A percentile compares a stretch with the other conserved stretches of the same genome.
phyloP scores from a whole-genome alignment of 805 yeast species.

The Pichia paraexigua region DNA sequence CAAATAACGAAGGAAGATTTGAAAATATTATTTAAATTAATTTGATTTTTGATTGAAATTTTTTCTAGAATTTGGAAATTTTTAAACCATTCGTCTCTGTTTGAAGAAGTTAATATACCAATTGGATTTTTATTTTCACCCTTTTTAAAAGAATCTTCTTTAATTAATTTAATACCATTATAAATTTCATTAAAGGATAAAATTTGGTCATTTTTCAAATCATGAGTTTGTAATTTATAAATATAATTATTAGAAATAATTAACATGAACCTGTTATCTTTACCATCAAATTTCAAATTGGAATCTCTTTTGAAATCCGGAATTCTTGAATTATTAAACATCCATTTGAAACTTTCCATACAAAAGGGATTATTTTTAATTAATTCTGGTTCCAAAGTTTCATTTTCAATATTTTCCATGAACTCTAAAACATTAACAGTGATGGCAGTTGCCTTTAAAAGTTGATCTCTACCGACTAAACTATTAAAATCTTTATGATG shows the following conservation, averaged over 20 bases:
- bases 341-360: slow-evolving; percentile 84
- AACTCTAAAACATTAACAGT: slow-evolving; percentile 62
- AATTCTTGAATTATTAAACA: slow-evolving; percentile 85
- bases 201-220: slow-evolving; percentile 31
- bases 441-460: slow-evolving; percentile 69
- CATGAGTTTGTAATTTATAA: slow-evolving; percentile 66
- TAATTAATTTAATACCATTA: slow-evolving; percentile 52
- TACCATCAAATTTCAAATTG: slow-evolving; percentile 38
- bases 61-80: slow-evolving; percentile 50
- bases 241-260: slow-evolving; percentile 72
- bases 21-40: slow-evolving; percentile 58
- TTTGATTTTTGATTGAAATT: slow-evolving; percentile 49
- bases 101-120: slow-evolving; percentile 74
- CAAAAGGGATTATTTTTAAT: slow-evolving; percentile 72
- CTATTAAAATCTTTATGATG: slow-evolving; percentile 65
- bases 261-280: slow-evolving; percentile 56
- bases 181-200: slow-evolving; percentile 43
- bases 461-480: slow-evolving; percentile 50
- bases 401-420: slow-evolving; percentile 56
- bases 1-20: slow-evolving; percentile 75
- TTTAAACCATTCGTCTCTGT: slow-evolving; percentile 74
- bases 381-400: slow-evolving; percentile 75
- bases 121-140: slow-evolving; percentile 44
- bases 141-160: slow-evolving; percentile 27
- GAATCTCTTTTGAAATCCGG: slow-evolving; percentile 64